These are phyloP conservation scores for Claviceps cyperi DNA, from an alignment of 2,329 filamentous ascomycete species.

Conservation along the genomic window DNA sequence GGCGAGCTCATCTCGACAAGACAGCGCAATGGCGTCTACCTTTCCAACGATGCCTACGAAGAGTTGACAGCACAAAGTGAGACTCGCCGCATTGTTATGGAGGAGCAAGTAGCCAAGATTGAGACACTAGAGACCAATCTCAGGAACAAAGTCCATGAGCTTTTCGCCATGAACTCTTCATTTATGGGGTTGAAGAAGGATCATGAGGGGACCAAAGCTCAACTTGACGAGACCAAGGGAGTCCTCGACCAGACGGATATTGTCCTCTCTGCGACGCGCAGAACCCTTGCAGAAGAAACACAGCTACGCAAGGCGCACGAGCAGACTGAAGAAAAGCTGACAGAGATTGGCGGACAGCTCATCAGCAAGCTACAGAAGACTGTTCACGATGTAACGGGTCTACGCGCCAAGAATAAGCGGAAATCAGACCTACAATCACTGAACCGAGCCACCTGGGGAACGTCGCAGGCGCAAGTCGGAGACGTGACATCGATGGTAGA, in stretches of 20 bases:
- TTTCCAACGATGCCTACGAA: slow-evolving; percentile 79
- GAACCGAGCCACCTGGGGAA: slow-evolving; percentile 67
- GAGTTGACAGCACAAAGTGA: slow-evolving; percentile 87
- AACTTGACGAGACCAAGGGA: slow-evolving; percentile 65
- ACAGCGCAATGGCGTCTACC: slow-evolving; percentile 87
- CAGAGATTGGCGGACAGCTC: slow-evolving; percentile 57
- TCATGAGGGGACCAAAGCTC: slow-evolving; percentile 58
- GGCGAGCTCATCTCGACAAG: slow-evolving; percentile 84
- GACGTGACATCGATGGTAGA: slow-evolving; percentile 69
- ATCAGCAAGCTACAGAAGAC: slow-evolving; percentile 66
- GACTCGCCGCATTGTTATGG: slow-evolving; percentile 75
- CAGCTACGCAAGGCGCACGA: slow-evolving; percentile 71
- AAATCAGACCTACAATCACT: slow-evolving; percentile 70
- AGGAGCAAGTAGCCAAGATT: slow-evolving; percentile 85
- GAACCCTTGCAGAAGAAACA: slow-evolving; percentile 65
- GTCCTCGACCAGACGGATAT: slow-evolving; percentile 80
- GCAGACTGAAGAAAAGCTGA: slow-evolving; percentile 66
- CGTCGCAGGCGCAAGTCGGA: slow-evolving; percentile 60
- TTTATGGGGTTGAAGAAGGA: slow-evolving; percentile 86
- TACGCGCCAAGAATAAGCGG: slow-evolving; percentile 75
- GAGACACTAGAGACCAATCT: slow-evolving; percentile 84
- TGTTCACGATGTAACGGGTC: slow-evolving; percentile 62
- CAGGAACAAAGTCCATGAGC: slow-evolving; percentile 83
- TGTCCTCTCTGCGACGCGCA: slow-evolving; percentile 62
- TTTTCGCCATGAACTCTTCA: slow-evolving; percentile 71